A percentile compares a stretch with the other conserved stretches of the same genome.
Evolutionary conservation across 148 eudicot species (phyloP).

Genomic region (Pharnaceum exiguum): DNA sequence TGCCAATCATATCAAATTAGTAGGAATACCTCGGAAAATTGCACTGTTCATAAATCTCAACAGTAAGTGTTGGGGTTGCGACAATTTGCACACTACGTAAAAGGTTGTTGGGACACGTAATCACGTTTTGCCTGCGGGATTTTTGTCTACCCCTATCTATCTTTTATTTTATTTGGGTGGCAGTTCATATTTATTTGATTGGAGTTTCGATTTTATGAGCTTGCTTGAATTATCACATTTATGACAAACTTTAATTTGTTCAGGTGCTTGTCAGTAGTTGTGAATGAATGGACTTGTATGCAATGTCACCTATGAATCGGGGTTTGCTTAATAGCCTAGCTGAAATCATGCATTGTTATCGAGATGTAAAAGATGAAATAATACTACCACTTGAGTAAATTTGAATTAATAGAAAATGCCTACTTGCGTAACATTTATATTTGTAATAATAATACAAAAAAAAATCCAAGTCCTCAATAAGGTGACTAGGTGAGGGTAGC

Average conservation of each 20-base stretch:
- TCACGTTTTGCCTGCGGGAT: constrained; percentile 11
- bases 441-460: background rate
- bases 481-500: too few species aligned
- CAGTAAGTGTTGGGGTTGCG: background rate
- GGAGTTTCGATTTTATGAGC: too few species aligned
- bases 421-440: background rate
- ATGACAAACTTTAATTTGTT: too few species aligned
- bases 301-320: too few species aligned
- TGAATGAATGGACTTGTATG: background rate
- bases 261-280: background rate
- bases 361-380: too few species aligned
- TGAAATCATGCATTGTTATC: too few species aligned
- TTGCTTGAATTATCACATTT: too few species aligned
- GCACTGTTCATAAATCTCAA: constrained; percentile 16
- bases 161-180: too few species aligned
- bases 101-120: background rate
- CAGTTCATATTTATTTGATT: too few species aligned
- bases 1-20: constrained; percentile 11
- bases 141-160: constrained; percentile 1
- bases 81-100: constrained; percentile 18
- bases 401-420: too few species aligned
- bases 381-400: too few species aligned
- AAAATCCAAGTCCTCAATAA: background rate
- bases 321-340: too few species aligned
- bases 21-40: constrained; percentile 13